Evolutionary conservation across 1,139 yeast species (phyloP), one percentile per base, ranked within the genome.

Genomic region (Pichia sp.): DNA sequence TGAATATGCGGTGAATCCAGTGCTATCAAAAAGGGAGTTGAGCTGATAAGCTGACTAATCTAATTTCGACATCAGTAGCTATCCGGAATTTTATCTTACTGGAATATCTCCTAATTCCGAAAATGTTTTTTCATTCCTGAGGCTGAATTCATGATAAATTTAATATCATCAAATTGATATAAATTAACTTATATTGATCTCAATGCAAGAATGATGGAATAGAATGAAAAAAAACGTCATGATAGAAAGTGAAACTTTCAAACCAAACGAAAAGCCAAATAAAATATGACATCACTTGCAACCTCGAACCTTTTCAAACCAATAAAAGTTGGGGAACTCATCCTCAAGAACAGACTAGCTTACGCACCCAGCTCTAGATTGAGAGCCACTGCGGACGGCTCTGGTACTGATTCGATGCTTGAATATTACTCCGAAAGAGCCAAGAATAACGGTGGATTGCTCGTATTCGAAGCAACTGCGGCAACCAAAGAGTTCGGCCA

Each of bases 361-460:
- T 64, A 71, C 60, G 76, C 84, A 12, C 87, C 87, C 18, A 70
- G 79, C 52, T 79, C 86, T 13, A 71, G 84, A 67, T 65, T 64
- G 60, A 73, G 84, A 64, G 74, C 78, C 23, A 59, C 67, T 4
- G 53, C 48, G 1, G 72, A 72, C 46, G 68, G 67, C 51, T 68
- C 72, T 31, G 80, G 84, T 10, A 72, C 75, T 2, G 78, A 79
- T 49, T 63, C 76, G 30, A 70, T 73, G 56, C 64, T 66, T 8
- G 69, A 74, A 52, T 80, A 82, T 65, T 84, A 85, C 60, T 69
- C 61, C 4, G 78, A 79, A 58, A 71, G 89, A 56, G 72, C 85
- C 4, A 61, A 68, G 50, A 62, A 68, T 51, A 78, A 82, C 23
- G 88, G 88, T 3, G 83, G 85, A 13, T 61, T 80, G 41, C 66